Evolutionary conservation across 2,329 filamentous ascomycete genomes (phyloP).

Genomic region (Alternaria sp.): DNA sequence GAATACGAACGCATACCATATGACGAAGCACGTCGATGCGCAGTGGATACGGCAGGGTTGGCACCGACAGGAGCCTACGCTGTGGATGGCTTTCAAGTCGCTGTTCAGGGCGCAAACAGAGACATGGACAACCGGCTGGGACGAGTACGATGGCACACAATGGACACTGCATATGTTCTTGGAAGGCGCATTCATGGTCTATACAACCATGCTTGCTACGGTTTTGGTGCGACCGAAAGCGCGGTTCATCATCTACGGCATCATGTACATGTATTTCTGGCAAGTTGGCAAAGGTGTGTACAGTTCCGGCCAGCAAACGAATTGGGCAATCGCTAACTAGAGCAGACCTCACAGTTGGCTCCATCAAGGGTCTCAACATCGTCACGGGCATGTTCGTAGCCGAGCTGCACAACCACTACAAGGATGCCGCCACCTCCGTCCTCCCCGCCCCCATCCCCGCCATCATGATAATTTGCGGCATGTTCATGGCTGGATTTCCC

Average conservation of each 20-base stretch:
- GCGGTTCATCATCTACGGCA: slow-evolving; percentile 44
- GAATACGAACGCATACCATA: slow-evolving; percentile 64
- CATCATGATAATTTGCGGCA: slow-evolving; percentile 59
- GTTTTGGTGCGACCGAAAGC: slow-evolving; percentile 47
- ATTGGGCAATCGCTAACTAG: slow-evolving; percentile 22
- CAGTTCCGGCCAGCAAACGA: not conserved
- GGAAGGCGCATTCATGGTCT: slow-evolving; percentile 52
- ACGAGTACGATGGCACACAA: slow-evolving; percentile 52
- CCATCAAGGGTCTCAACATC: slow-evolving; percentile 61
- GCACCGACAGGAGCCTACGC: slow-evolving; percentile 43
- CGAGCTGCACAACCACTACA: slow-evolving; percentile 62
- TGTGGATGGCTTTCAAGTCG: slow-evolving; percentile 41
- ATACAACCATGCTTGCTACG: slow-evolving; percentile 52
- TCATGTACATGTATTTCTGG: slow-evolving; percentile 52
- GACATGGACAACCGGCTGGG: slow-evolving; percentile 50
- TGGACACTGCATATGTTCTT: slow-evolving; percentile 54
- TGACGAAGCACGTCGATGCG: slow-evolving; percentile 64
- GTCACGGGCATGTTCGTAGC: slow-evolving; percentile 68
- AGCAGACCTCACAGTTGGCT: slow-evolving; percentile 40
- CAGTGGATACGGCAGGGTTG: slow-evolving; percentile 61
- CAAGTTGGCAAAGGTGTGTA: slow-evolving; percentile 42
- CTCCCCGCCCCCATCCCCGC: slow-evolving; percentile 59
- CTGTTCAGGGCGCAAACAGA: slow-evolving; percentile 40
- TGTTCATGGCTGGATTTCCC: slow-evolving; percentile 67
- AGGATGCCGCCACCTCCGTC: slow-evolving; percentile 57